phyloP scores from a whole-genome alignment of 2,329 filamentous ascomycete genomes.

The Acarospora socialis region DNA sequence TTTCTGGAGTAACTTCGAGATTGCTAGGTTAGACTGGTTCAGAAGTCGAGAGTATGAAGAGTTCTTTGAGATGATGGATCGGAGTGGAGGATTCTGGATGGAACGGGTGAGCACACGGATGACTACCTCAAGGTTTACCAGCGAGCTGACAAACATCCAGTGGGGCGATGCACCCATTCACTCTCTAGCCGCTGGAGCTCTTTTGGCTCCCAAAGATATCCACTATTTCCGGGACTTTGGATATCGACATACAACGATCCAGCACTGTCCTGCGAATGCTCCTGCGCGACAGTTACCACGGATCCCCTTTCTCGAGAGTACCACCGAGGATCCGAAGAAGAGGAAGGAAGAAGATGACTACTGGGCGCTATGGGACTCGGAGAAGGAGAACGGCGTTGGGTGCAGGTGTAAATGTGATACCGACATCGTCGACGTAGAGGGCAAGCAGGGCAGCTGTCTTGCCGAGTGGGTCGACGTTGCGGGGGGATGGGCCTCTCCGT shows the following conservation, averaged over 20 bases:
- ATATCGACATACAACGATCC: slow-evolving; percentile 95
- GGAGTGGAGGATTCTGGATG: slow-evolving; percentile 97
- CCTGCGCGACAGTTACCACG: slow-evolving; percentile 73
- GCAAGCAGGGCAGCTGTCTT: slow-evolving; percentile 89
- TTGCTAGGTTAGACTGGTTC: slow-evolving; percentile 89
- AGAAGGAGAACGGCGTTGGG: slow-evolving; percentile 90
- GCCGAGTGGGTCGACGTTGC: slow-evolving; percentile 96
- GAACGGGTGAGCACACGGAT: slow-evolving; percentile 57
- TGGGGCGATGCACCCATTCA: slow-evolving; percentile 99
- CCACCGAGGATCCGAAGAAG: slow-evolving; percentile 66
- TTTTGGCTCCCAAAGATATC: slow-evolving; percentile 68
- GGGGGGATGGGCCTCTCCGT: slow-evolving; percentile 69
- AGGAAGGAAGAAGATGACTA: slow-evolving; percentile 88
- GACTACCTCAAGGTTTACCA: slow-evolving; percentile 6
- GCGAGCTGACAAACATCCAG: slow-evolving; percentile 37
- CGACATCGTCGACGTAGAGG: slow-evolving; percentile 93
- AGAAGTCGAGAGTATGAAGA: slow-evolving; percentile 94
- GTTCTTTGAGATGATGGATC: slow-evolving; percentile 98
- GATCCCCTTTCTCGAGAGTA: slow-evolving; percentile 67
- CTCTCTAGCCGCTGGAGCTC: slow-evolving; percentile 82
- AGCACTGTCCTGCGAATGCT: slow-evolving; percentile 94
- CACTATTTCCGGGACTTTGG: slow-evolving; percentile 99
- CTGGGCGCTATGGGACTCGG: slow-evolving; percentile 76
- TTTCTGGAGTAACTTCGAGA: slow-evolving; percentile 99
- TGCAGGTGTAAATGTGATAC: slow-evolving; percentile 95